Base-by-base conservation (phyloP, 495 filamentous ascomycete genomes). In the Neurospora sp. region DNA sequence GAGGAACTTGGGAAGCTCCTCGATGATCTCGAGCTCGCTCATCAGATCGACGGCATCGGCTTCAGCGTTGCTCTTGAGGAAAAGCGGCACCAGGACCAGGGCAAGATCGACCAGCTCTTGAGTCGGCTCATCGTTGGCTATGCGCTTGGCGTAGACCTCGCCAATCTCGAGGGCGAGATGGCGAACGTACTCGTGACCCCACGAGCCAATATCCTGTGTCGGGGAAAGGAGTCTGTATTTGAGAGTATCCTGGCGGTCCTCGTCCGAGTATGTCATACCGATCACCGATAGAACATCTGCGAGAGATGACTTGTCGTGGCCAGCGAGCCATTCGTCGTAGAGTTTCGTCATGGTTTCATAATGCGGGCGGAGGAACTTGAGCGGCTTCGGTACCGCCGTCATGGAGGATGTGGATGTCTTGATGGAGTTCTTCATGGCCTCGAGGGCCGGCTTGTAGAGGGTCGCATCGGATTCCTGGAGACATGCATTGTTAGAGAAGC, bases 371-470 rank as follows among this genome's bases (percentile, higher is more conserved):
- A 99, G 89, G 82, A 99, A 98, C 82, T 99, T 99, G 72, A 99
- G 89, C 46, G 96, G 96, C 84, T 98, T 98, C 1, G 96, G 96
- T 72, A 99, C 95, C 48, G 96, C 96, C 23, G 96, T 99, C 96
- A 99, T 98, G 12, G 96, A 99, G 46, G 93, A 97, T 54, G 96
- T 99, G 48, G 96, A 97, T 48, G 96, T 99, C 84, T 97, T 98
- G 85, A 99, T 99, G 78, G 92, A 96, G 78, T 89, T 92, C 85
- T 97, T 97, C 88, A 99, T 98, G 72, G 93, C 90, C 80, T 98
- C 94, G 75, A 99, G 85, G 54, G 96, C 91, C 72, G 94, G 90
- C 78, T 92, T 93, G 84, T 99, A 98, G 75, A 98, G 92, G 73
- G 88, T 88, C 42, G 89, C 88, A 81, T 99, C 92, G 54, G 91